These are phyloP conservation scores for Botrytis fragariae DNA, from an alignment of 2,329 filamentous ascomycete species.

Conservation along the genomic window DNA sequence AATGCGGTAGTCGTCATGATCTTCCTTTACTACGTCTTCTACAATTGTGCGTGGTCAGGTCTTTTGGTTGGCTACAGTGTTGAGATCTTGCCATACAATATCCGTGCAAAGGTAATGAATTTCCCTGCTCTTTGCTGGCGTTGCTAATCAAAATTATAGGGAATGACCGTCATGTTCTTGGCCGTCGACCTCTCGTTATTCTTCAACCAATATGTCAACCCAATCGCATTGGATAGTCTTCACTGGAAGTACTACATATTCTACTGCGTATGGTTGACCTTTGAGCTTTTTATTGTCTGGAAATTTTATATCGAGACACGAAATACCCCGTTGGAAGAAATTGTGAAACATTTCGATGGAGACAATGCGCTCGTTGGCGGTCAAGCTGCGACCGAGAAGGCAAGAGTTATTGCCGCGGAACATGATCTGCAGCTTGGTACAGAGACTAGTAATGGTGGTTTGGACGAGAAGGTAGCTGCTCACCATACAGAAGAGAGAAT, in stretches of 20 bases:
- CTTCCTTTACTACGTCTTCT: slow-evolving; percentile 49
- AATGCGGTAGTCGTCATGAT: slow-evolving; percentile 45
- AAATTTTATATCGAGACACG: slow-evolving; percentile 44
- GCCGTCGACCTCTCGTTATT: slow-evolving; percentile 46
- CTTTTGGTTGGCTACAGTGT: slow-evolving; percentile 32
- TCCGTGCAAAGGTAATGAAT: slow-evolving; percentile 37
- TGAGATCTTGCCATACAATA: slow-evolving; percentile 35
- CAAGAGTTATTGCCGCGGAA: slow-evolving; percentile 15
- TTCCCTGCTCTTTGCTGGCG: background rate
- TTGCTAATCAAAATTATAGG: slow-evolving; percentile 23
- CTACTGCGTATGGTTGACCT: slow-evolving; percentile 40
- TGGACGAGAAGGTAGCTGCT: slow-evolving; percentile 14
- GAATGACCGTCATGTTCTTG: slow-evolving; percentile 44
- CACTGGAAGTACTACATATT: slow-evolving; percentile 47
- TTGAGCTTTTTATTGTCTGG: slow-evolving; percentile 34
- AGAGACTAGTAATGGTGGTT: slow-evolving; percentile 5
- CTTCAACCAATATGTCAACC: slow-evolving; percentile 46
- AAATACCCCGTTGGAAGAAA: slow-evolving; percentile 46
- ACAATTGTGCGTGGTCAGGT: slow-evolving; percentile 37
- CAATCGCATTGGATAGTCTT: slow-evolving; percentile 42
- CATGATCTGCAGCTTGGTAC: slow-evolving; percentile 14
- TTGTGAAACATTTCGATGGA: slow-evolving; percentile 46
- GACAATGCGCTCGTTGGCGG: slow-evolving; percentile 39
- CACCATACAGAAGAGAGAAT: slow-evolving; percentile 14
- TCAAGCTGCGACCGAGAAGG: slow-evolving; percentile 22